Conservation (phyloP, 257 asterid species). For the Parsonsia alboflavescens region DNA sequence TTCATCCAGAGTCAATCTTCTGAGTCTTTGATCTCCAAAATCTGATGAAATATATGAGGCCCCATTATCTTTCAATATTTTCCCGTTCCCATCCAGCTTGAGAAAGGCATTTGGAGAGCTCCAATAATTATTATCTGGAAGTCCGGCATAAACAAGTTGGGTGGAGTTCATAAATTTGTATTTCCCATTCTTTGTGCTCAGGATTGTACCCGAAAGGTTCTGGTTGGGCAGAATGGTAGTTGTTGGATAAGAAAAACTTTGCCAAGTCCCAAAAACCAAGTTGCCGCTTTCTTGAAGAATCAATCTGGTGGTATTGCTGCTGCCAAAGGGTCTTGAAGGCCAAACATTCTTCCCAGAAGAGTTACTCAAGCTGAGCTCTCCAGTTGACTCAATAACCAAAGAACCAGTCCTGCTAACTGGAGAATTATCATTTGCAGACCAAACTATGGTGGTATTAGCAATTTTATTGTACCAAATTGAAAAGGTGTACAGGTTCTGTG, state of each 20-base stretch:
- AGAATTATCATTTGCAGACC: constrained; percentile 23
- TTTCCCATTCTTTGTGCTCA: constrained; percentile 43
- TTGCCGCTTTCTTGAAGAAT: constrained; percentile 39
- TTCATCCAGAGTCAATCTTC: constrained; percentile 60
- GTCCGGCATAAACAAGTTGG: constrained; percentile 30
- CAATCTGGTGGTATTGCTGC: constrained; percentile 30
- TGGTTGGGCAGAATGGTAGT: constrained; percentile 61
- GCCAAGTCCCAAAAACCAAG: constrained; percentile 51
- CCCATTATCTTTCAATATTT: constrained; percentile 24
- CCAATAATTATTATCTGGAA: constrained; percentile 43
- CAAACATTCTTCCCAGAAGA: constrained; percentile 41
- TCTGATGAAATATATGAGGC: constrained; percentile 34
- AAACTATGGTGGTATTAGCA: neutral
- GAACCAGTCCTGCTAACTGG: constrained; percentile 13
- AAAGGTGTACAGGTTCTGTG: constrained; percentile 17
- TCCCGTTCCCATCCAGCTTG: constrained; percentile 41
- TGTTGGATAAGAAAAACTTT: constrained; percentile 55
- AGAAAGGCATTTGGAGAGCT: constrained; percentile 23
- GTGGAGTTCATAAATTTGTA: constrained; percentile 39
- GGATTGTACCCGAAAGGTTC: constrained; percentile 30
- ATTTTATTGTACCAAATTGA: constrained; percentile 15
- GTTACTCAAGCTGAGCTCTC: constrained; percentile 43
- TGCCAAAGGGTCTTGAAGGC: constrained; percentile 34
- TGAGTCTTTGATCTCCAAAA: constrained; percentile 38
- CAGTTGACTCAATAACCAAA: constrained; percentile 1